These are phyloP conservation scores for Magnusiomyces magnusii DNA, from an alignment of 1,139 yeast genomes.

Conservation along the genomic window DNA sequence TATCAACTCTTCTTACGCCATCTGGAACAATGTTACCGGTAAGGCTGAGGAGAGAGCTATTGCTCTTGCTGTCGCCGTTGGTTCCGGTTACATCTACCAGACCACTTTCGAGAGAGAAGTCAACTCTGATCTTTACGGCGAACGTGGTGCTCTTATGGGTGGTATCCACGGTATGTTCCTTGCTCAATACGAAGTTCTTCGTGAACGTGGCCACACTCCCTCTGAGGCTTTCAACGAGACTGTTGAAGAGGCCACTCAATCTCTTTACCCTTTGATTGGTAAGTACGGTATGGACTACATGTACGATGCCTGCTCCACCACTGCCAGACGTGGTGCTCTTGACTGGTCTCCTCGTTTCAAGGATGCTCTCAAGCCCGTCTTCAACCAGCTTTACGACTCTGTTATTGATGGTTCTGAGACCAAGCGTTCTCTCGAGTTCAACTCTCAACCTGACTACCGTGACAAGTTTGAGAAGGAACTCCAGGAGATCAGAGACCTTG, in stretches of 20 bases:
- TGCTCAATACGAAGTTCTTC: conserved; percentile 98
- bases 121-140: conserved; percentile 98
- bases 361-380: conserved; percentile 98
- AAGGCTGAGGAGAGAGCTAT: conserved; percentile 99
- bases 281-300: conserved; percentile 99
- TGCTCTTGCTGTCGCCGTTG: conserved; percentile 98
- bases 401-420: conserved; percentile 97
- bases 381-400: conserved; percentile 90
- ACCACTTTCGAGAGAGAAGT: conserved; percentile 99
- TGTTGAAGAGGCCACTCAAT: conserved; percentile 99
- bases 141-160: conserved; percentile 99
- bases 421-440: conserved; percentile 95
- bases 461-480: conserved; percentile 92
- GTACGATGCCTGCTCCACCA: conserved; percentile 99
- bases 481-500: conserved; percentile 89
- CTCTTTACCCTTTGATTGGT: conserved; percentile 97
- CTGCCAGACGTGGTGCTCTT: conserved; percentile 99
- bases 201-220: conserved; percentile 99
- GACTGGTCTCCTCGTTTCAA: conserved; percentile 99
- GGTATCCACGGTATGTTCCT: conserved; percentile 99
- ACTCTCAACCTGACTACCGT: conserved; percentile 97
- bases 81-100: conserved; percentile 99
- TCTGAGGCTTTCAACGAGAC: conserved; percentile 99
- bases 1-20: conserved; percentile 98
- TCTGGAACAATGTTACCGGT: conserved; percentile 99